Evolutionary conservation across 495 filamentous ascomycete genomes (phyloP).

Genomic region (Penicillium canariense): DNA sequence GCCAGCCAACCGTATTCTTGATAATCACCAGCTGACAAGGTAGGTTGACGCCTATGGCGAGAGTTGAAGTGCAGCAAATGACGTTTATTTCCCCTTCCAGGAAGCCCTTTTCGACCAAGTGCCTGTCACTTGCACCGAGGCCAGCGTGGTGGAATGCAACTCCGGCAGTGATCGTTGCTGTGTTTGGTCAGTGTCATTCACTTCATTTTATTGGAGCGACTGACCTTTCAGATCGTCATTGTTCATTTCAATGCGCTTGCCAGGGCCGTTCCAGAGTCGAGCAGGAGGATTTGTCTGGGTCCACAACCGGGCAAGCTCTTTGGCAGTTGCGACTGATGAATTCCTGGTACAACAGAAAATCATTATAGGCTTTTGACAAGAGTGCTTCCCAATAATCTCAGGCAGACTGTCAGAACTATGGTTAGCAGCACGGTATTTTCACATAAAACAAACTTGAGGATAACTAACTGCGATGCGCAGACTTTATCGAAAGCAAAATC

Average conservation of each 20-base stretch:
- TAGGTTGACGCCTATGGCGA: constrained; percentile 91
- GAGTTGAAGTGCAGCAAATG: constrained; percentile 93
- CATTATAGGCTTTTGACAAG: constrained; percentile 81
- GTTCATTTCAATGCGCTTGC: constrained; percentile 50
- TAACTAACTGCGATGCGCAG: constrained; percentile 64
- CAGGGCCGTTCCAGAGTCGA: constrained; percentile 67
- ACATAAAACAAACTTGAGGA: neutral
- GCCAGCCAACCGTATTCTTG: constrained; percentile 80
- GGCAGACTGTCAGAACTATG: constrained; percentile 51
- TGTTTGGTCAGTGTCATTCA: neutral
- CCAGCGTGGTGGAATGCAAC: constrained; percentile 96
- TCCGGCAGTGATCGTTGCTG: constrained; percentile 61
- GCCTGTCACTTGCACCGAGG: constrained; percentile 68
- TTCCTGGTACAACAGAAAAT: constrained; percentile 88
- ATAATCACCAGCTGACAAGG: constrained; percentile 92
- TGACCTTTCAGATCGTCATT: constrained; percentile 62
- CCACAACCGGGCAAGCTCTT: constrained; percentile 68
- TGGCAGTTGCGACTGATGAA: constrained; percentile 73
- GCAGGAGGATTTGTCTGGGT: constrained; percentile 51
- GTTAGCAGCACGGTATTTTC: neutral
- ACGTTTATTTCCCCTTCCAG: constrained; percentile 75
- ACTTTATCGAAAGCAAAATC: constrained; percentile 86
- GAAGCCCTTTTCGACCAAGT: constrained; percentile 68
- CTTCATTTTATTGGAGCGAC: neutral
- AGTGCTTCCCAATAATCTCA: constrained; percentile 72